Evolutionary conservation across 2,329 filamentous ascomycete genomes (phyloP).

Genomic region (Chaetomium sp.): DNA sequence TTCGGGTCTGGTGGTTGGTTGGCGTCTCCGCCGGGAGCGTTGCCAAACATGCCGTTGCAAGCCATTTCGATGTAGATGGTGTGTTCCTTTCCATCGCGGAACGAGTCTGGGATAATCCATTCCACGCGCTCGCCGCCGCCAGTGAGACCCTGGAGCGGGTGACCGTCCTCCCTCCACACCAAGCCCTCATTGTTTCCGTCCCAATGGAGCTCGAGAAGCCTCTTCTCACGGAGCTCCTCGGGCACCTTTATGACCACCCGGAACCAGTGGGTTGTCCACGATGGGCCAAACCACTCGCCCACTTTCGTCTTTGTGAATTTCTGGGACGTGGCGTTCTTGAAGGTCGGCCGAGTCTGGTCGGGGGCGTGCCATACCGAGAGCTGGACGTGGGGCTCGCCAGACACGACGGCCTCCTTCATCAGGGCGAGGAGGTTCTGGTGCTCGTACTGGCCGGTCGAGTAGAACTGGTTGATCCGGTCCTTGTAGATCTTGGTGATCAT

Average conservation of each 20-base stretch:
- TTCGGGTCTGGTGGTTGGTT: slow-evolving; percentile 89
- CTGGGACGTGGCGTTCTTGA: slow-evolving; percentile 73
- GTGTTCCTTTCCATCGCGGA: slow-evolving; percentile 79
- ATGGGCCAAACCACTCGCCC: slow-evolving; percentile 80
- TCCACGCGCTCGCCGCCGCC: slow-evolving; percentile 83
- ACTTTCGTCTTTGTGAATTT: slow-evolving; percentile 68
- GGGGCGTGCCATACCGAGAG: slow-evolving; percentile 83
- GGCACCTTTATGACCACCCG: slow-evolving; percentile 75
- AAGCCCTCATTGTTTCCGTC: slow-evolving; percentile 92
- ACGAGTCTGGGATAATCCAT: slow-evolving; percentile 80
- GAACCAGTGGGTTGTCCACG: slow-evolving; percentile 99
- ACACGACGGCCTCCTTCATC: slow-evolving; percentile 60
- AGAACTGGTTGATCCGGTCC: slow-evolving; percentile 76
- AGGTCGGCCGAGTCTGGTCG: slow-evolving; percentile 70
- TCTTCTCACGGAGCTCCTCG: slow-evolving; percentile 61
- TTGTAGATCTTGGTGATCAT: slow-evolving; percentile 81
- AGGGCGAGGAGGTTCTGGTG: slow-evolving; percentile 68
- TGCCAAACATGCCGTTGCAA: slow-evolving; percentile 98
- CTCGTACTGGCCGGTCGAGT: slow-evolving; percentile 69
- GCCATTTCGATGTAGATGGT: slow-evolving; percentile 96
- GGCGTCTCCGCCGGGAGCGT: slow-evolving; percentile 72
- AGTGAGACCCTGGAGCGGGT: slow-evolving; percentile 84
- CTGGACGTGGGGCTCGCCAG: slow-evolving; percentile 70
- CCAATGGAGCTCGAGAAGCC: slow-evolving; percentile 92
- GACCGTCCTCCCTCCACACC: slow-evolving; percentile 86